Conservation (phyloP, 148 eudicot genomes). For the Fagopyrum tataricum region DNA sequence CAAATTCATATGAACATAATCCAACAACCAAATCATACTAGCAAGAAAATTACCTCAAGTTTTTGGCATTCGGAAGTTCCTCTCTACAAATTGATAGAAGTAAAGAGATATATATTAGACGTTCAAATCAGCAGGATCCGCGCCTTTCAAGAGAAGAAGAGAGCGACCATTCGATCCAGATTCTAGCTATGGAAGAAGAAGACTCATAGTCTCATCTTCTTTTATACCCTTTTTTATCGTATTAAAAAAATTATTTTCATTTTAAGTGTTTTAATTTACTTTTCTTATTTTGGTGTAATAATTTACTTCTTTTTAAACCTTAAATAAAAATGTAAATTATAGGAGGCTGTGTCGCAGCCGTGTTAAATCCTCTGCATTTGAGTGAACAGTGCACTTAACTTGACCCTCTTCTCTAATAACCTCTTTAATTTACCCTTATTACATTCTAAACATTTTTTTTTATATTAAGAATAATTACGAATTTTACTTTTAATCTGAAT, state of each 20-base stretch:
- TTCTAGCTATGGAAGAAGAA: background rate
- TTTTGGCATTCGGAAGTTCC: background rate
- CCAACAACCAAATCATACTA: background rate
- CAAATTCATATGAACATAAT: background rate
- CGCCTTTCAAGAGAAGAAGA: background rate
- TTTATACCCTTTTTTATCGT: background rate
- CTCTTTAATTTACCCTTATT: background rate
- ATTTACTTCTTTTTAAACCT: background rate
- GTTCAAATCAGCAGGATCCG: background rate
- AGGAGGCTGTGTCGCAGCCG: background rate
- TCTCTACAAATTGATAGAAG: background rate
- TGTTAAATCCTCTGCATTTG: background rate
- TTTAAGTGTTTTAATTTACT: background rate
- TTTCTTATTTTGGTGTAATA: background rate
- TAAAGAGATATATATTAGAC: background rate
- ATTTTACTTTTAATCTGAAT: background rate
- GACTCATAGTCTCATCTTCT: background rate
- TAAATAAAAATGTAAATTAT: background rate
- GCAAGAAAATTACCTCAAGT: background rate
- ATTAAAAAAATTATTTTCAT: background rate
- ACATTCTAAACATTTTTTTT: background rate
- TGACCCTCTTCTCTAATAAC: background rate
- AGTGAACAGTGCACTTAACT: background rate
- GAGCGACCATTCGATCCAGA: background rate
- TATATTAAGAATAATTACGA: background rate